These are phyloP conservation scores for Yamadazyma endophytica DNA, from an alignment of 805 yeast species.

Conservation along the genomic window DNA sequence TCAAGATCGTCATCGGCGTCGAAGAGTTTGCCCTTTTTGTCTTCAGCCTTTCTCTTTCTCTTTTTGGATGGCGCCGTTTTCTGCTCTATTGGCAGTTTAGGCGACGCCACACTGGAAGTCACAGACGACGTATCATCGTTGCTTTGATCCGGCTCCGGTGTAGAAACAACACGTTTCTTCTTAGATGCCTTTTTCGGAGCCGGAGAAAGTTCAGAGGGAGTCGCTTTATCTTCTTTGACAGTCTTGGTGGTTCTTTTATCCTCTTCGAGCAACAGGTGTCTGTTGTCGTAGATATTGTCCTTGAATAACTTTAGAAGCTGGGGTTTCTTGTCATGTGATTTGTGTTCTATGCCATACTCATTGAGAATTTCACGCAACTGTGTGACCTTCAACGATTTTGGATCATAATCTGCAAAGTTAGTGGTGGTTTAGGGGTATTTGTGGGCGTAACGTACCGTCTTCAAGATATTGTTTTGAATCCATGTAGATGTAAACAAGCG, in stretches of 20 bases:
- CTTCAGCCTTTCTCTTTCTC: too few relatives aligned
- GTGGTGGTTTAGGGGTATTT: not conserved
- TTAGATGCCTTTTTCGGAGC: too few relatives aligned
- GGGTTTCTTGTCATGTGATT: conserved; percentile 64
- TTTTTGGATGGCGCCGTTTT: too few relatives aligned
- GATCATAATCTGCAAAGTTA: conserved; percentile 53
- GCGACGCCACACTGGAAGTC: too few relatives aligned
- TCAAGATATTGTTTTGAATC: conserved; percentile 19
- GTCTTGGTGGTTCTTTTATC: conserved; percentile 10
- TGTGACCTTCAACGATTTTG: conserved; percentile 60
- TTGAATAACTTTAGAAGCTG: conserved; percentile 60
- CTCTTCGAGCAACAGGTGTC: conserved; percentile 36
- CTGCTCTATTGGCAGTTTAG: too few relatives aligned
- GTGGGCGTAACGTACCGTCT: conserved; percentile 14
- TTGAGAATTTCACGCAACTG: conserved; percentile 64
- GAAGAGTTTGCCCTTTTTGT: too few relatives aligned
- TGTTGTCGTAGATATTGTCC: conserved; percentile 46
- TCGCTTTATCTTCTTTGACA: not conserved
- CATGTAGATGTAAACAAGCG: conserved; percentile 11
- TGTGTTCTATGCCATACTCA: conserved; percentile 57
- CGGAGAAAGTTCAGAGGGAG: too few relatives aligned
- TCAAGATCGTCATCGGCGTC: too few relatives aligned
- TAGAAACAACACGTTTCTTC: too few relatives aligned
- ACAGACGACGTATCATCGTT: too few relatives aligned
- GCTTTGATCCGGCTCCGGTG: too few relatives aligned